Conservation (phyloP, 306 rosid species). For the Trifolium repens region DNA sequence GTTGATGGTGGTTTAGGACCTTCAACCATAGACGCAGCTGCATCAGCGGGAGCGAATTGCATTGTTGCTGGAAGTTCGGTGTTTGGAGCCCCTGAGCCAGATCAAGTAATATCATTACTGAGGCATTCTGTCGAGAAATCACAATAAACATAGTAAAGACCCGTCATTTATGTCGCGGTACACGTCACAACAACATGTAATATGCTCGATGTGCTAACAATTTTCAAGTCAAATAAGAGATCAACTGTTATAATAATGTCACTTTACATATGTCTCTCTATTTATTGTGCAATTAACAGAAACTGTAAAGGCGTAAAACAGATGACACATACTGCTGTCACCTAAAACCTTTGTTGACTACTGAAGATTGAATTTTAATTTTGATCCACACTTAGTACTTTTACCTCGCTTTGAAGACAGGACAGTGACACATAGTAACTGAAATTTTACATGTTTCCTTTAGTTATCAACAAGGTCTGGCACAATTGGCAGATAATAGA, state of each 20-base stretch:
- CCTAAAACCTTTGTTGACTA: conserved; percentile 26
- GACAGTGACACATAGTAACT: not conserved
- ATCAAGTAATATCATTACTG: conserved; percentile 73
- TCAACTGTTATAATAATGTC: conserved; percentile 29
- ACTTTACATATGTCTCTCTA: not conserved
- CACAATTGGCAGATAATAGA: no score
- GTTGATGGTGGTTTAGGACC: conserved; percentile 98
- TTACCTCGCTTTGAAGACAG: not conserved
- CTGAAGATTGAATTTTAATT: conserved; percentile 3
- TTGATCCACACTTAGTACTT: not conserved
- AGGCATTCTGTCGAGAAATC: conserved; percentile 67
- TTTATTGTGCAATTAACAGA: conserved; percentile 27
- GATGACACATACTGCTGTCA: conserved; percentile 2
- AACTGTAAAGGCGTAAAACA: conserved; percentile 6
- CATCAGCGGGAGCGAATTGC: conserved; percentile 91
- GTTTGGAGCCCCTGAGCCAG: conserved; percentile 90
- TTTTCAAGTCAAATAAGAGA: conserved; percentile 39
- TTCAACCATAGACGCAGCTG: conserved; percentile 80
- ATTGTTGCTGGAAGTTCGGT: conserved; percentile 98
- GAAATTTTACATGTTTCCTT: no score
- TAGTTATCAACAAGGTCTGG: no score
- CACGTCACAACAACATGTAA: not conserved
- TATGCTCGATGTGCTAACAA: conserved; percentile 1
- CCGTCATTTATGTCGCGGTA: conserved; percentile 12
- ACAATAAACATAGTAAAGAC: conserved; percentile 46